A percentile compares a stretch with the other conserved stretches of the same genome.
phyloP scores from a whole-genome alignment of 2,329 filamentous ascomycete genomes.

The Ambrosiella cleistominuta region DNA sequence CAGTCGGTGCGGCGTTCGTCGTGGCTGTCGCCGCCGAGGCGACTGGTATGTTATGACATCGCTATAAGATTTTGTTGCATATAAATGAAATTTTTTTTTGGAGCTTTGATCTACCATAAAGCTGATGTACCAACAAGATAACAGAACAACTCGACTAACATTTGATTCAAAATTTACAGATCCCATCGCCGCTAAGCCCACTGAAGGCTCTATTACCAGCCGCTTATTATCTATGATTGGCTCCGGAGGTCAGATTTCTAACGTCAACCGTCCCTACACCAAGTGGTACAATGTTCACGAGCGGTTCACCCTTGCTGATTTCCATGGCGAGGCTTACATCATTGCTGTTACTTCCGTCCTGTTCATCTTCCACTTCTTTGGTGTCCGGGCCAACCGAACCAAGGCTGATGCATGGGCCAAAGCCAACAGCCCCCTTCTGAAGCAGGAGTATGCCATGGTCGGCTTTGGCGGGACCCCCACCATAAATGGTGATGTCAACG shows the following conservation, averaged over 20 bases:
- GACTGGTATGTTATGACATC: constrained; percentile 3
- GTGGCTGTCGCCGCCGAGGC: constrained; percentile 10
- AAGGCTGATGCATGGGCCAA: constrained; percentile 69
- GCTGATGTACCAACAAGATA: not conserved
- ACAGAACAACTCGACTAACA: not conserved
- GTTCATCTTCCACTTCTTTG: constrained; percentile 63
- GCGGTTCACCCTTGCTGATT: constrained; percentile 67
- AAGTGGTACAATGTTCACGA: constrained; percentile 97
- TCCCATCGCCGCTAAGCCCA: constrained; percentile 4
- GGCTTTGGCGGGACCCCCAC: constrained; percentile 49
- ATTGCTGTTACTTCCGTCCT: constrained; percentile 57
- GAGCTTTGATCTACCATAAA: no score
- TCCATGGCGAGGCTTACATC: constrained; percentile 73
- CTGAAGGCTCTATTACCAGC: constrained; percentile 2
- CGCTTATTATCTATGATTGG: constrained; percentile 8
- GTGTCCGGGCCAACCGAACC: constrained; percentile 59
- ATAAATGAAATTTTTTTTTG: not conserved
- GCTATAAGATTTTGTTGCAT: not conserved
- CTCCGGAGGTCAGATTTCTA: constrained; percentile 21
- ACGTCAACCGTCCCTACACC: constrained; percentile 50
- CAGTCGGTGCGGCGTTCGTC: constrained; percentile 8
- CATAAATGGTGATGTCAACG: constrained; percentile 26
- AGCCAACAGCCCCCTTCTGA: constrained; percentile 53
- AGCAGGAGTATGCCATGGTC: constrained; percentile 70
- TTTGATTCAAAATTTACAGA: not conserved